Evolutionary conservation across 345 rosid genomes (phyloP), one percentile per base, ranked within the genome.

Genomic region (Moringa oleifera): DNA sequence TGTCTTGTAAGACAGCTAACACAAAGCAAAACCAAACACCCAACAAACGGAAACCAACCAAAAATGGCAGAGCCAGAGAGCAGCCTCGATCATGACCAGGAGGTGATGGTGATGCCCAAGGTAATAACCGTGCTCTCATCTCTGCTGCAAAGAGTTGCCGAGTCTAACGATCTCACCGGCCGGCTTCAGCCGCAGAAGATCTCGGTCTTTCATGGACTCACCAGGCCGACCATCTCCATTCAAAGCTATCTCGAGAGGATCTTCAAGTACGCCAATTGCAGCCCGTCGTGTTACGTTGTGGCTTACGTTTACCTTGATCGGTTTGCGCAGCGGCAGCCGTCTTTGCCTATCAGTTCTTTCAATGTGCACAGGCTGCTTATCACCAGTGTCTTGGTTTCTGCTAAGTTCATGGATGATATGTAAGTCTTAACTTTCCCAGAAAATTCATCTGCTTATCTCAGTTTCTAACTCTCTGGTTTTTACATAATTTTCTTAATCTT

Each of bases 341-440:
- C 68, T 51, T 53, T 83, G 57, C 85, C 84, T 12, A 70, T 88
- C 75, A 80, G 73, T 65, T 88, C 85, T 20, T 80, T 75, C 78
- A 88, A 80, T 58, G 87, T 85, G 12, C 95, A 88, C 53, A 67
- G 95, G 31, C 71, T 88, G 60, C 84, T 88, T 20, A 85, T 88
- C 20, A 78, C 95, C 64, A 88, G 91, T 45, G 91, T 85, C 66
- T 61, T 88, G 84, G 75, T 88, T 71, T 81, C 95, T 52, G 89
- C 81, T 53, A 88, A 88, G 76, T 88, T 88, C 84, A 79, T 85
- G 95, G 91, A 88, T 72, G 95, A 85, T 65, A 69, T 78, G 95
- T 88, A 78, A 87, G 88, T 83, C 41, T 41, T 4, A n/a, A n/a
- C n/a, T n/a, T n/a, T n/a, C n/a, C n/a, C n/a, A n/a, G n/a, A n/a